Evolutionary conservation across 2,329 filamentous ascomycete genomes (phyloP).

Genomic region (Paraphoma sp.): DNA sequence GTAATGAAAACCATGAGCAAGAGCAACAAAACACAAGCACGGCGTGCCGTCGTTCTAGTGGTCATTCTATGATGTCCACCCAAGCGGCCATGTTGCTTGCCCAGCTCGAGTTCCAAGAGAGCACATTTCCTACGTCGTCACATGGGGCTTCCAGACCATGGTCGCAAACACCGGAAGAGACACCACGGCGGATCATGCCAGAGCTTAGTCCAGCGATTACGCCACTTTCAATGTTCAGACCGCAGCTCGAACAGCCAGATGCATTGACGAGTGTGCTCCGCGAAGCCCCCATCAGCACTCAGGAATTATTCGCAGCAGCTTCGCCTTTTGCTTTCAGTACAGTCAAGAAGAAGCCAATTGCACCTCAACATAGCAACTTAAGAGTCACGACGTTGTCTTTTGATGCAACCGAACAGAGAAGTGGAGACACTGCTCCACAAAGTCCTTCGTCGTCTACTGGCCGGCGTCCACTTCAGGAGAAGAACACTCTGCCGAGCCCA

Average conservation of each 20-base stretch:
- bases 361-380: constrained; percentile 22
- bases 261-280: constrained; percentile 17
- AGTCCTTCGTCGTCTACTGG: constrained; percentile 29
- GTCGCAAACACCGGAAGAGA: constrained; percentile 22
- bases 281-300: constrained; percentile 47
- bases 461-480: constrained; percentile 36
- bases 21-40: constrained; percentile 3
- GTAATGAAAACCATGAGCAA: background rate
- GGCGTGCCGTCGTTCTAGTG: constrained; percentile 10
- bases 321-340: constrained; percentile 51
- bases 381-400: constrained; percentile 28
- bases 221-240: constrained; percentile 37
- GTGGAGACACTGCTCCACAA: constrained; percentile 13
- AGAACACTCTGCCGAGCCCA: constrained; percentile 24
- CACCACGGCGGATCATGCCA: constrained; percentile 15
- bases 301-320: constrained; percentile 52
- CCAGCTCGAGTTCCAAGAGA: constrained; percentile 42
- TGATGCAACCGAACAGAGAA: constrained; percentile 8
- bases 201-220: constrained; percentile 35
- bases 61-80: constrained; percentile 40
- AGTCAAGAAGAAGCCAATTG: constrained; percentile 46
- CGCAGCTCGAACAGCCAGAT: constrained; percentile 22
- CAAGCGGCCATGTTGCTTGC: constrained; percentile 46
- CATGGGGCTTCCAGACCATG: constrained; percentile 20
- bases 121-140: constrained; percentile 24